phyloP scores from a whole-genome alignment of 345 rosid genomes.

The Linum trigynum region DNA sequence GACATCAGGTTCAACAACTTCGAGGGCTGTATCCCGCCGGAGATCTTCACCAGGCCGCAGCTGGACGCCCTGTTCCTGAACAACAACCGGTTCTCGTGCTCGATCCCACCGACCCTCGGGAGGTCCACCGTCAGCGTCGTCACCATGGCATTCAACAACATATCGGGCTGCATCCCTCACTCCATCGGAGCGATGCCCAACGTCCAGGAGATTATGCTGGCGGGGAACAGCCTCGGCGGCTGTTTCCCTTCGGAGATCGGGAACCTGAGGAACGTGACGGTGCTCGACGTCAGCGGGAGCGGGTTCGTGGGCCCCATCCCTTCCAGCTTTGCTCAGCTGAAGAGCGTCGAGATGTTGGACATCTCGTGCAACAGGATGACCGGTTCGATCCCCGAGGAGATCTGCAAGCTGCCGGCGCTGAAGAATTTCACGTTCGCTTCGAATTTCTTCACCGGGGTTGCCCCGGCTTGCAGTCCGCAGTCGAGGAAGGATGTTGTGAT shows the following conservation, averaged over 20 bases:
- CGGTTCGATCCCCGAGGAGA: conserved; percentile 38
- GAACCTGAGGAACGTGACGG: conserved; percentile 16
- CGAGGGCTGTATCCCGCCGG: conserved; percentile 15
- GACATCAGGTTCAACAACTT: conserved; percentile 23
- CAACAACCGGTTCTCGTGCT: conserved; percentile 20
- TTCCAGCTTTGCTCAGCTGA: conserved; percentile 24
- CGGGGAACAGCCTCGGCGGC: conserved; percentile 13
- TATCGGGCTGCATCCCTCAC: conserved; percentile 18
- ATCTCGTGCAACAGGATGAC: conserved; percentile 47
- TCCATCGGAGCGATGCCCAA: conserved; percentile 21
- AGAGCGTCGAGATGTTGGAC: conserved; percentile 30
- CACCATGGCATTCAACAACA: conserved; percentile 18
- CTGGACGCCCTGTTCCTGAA: conserved; percentile 21
- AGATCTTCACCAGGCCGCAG: conserved; percentile 15
- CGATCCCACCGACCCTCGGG: conserved; percentile 16
- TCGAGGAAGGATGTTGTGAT: conserved; percentile 21
- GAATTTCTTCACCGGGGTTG: conserved; percentile 55
- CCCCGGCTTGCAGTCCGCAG: conserved; percentile 29
- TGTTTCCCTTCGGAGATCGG: conserved; percentile 24
- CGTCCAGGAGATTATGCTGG: conserved; percentile 16
- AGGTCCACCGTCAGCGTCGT: conserved; percentile 20
- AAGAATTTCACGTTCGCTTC: conserved; percentile 40
- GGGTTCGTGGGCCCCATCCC: conserved; percentile 43
- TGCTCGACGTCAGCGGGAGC: conserved; percentile 53
- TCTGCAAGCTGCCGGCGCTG: conserved; percentile 52